Evolutionary conservation across 371 early-diverging fungal genomes (phyloP).

Genomic region (Mucor indicus): DNA sequence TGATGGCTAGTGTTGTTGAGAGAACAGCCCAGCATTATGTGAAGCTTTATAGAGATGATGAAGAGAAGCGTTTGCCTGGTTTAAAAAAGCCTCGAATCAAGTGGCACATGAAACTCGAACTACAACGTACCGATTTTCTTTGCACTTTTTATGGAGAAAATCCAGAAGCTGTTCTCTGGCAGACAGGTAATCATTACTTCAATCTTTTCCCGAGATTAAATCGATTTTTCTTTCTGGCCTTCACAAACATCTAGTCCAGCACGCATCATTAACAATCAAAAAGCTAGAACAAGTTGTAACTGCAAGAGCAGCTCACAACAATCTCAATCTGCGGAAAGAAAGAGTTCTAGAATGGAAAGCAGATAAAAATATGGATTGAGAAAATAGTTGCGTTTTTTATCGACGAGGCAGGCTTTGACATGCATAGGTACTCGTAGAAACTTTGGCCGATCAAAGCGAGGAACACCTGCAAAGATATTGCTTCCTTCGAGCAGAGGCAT

Average conservation of each 20-base stretch:
- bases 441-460: slow-evolving; percentile 11
- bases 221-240: slow-evolving; percentile 4
- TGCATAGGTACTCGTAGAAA: slow-evolving; percentile 9
- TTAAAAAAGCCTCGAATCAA: slow-evolving; percentile 1
- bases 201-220: slow-evolving; percentile 1
- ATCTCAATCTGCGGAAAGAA: neutral
- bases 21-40: slow-evolving; percentile 16
- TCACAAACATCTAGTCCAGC: slow-evolving; percentile 5
- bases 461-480: slow-evolving; percentile 6
- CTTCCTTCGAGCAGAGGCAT: slow-evolving; percentile 12
- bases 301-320: neutral
- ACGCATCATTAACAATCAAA: slow-evolving; percentile 6
- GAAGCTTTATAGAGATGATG: slow-evolving; percentile 10
- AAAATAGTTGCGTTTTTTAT: slow-evolving; percentile 11
- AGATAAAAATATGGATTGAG: neutral
- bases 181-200: slow-evolving; percentile 4
- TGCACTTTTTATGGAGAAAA: slow-evolving; percentile 3
- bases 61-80: slow-evolving; percentile 15
- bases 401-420: slow-evolving; percentile 17
- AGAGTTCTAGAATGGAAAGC: slow-evolving; percentile 2
- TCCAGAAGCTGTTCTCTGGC: slow-evolving; percentile 4
- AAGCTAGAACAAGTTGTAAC: slow-evolving; percentile 2
- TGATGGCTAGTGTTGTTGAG: neutral
- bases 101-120: neutral
- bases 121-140: neutral